Conservation (phyloP, 495 filamentous ascomycete genomes). For the Corynascus novoguineensis region DNA sequence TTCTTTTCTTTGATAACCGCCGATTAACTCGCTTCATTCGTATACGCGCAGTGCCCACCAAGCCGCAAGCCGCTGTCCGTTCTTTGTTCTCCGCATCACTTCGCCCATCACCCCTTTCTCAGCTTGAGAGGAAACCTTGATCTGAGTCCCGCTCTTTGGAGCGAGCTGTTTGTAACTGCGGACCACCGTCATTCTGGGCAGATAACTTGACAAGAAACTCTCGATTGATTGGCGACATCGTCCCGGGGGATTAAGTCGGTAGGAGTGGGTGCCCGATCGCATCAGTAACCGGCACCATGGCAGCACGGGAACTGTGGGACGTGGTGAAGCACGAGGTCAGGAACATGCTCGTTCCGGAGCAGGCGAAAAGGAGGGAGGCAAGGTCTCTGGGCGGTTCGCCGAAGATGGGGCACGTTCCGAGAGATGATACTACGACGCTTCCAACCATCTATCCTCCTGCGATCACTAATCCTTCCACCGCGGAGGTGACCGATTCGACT, state of each 20-base stretch:
- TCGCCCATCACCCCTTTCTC: background rate
- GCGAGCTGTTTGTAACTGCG: background rate
- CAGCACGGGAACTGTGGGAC: conserved; percentile 7
- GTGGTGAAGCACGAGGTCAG: conserved; percentile 5
- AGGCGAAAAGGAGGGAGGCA: background rate
- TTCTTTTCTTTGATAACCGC: conserved; percentile 6
- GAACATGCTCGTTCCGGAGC: conserved; percentile 4
- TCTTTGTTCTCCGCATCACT: conserved; percentile 1
- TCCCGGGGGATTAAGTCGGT: background rate
- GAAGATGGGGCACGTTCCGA: background rate
- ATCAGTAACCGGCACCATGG: background rate
- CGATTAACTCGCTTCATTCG: conserved; percentile 1
- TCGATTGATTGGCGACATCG: background rate
- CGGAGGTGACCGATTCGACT: no score
- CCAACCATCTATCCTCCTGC: background rate
- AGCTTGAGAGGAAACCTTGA: background rate
- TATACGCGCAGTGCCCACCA: background rate
- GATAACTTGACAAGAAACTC: background rate
- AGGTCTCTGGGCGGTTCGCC: background rate
- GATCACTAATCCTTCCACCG: conserved; percentile 1
- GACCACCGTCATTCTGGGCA: background rate
- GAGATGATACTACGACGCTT: background rate
- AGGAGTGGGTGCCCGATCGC: background rate
- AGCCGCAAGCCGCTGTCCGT: conserved; percentile 5
- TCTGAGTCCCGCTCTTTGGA: background rate